phyloP scores from a whole-genome alignment of 345 rosid species.

The Microthlaspi erraticum region DNA sequence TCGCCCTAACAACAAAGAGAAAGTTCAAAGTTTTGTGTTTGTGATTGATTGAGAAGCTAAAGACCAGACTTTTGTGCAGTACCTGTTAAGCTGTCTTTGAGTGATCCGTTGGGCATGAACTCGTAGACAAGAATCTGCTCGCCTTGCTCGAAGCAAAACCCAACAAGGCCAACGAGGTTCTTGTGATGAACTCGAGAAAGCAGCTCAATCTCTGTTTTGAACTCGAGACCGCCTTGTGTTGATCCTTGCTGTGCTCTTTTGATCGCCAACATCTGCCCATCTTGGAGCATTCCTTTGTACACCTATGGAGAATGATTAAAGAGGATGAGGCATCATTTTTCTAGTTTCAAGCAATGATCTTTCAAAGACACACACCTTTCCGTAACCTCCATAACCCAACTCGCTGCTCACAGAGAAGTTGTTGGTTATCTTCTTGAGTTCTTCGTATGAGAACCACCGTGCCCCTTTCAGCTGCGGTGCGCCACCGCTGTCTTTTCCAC shows the following conservation, averaged over 20 bases:
- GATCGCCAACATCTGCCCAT: conserved; percentile 78
- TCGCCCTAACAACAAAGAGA: conserved; percentile 53
- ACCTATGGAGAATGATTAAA: conserved; percentile 54
- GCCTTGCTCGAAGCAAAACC: conserved; percentile 89
- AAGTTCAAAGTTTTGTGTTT: no score
- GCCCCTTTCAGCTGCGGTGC: conserved; percentile 97
- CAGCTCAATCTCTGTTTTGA: conserved; percentile 96
- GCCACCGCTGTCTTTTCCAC: conserved; percentile 84
- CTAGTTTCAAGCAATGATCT: conserved; percentile 7
- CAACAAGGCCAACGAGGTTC: conserved; percentile 87
- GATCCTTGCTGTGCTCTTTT: conserved; percentile 95
- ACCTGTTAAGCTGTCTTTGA: conserved; percentile 84
- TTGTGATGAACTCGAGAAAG: conserved; percentile 96
- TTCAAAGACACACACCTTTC: conserved; percentile 59
- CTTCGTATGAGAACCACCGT: conserved; percentile 91
- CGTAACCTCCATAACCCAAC: conserved; percentile 95
- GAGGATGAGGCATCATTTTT: not conserved
- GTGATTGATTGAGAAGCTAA: not conserved
- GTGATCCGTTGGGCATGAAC: conserved; percentile 83
- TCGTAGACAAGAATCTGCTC: conserved; percentile 94
- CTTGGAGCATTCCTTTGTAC: conserved; percentile 78
- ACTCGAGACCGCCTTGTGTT: conserved; percentile 90
- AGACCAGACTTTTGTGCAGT: conserved; percentile 8
- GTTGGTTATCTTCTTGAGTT: conserved; percentile 78
- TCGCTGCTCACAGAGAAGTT: conserved; percentile 74